A percentile compares a stretch with the other conserved stretches of the same genome.
Evolutionary conservation across 306 rosid species (phyloP).

Genomic region (Vicia sativa): DNA sequence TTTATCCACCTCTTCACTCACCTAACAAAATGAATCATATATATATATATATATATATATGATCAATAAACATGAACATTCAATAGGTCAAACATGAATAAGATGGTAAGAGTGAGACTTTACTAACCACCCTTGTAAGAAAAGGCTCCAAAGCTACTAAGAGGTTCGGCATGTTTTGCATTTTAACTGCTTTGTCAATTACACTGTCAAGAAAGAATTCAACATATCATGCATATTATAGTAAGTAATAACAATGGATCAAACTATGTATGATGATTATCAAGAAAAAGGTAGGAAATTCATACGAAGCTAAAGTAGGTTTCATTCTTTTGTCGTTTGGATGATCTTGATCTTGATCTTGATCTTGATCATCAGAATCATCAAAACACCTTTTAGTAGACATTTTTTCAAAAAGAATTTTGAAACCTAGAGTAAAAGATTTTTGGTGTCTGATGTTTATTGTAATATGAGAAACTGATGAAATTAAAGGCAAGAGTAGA

Average conservation of each 20-base stretch:
- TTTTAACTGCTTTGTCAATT: conserved; percentile 67
- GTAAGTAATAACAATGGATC: too few relatives aligned
- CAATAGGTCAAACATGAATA: too few relatives aligned
- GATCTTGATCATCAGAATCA: conserved; percentile 45
- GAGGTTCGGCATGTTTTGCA: conserved; percentile 59
- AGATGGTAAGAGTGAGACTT: too few relatives aligned
- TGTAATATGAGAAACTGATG: background rate
- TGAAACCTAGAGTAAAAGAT: background rate
- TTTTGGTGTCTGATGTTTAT: conserved; percentile 6
- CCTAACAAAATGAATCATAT: conserved; percentile 47
- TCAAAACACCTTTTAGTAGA: conserved; percentile 57
- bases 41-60: too few relatives aligned
- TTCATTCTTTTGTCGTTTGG: conserved; percentile 49
- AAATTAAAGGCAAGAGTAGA: background rate
- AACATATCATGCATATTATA: background rate
- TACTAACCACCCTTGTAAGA: conserved; percentile 74
- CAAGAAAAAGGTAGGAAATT: background rate
- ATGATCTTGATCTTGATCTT: too few relatives aligned
- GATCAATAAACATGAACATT: too few relatives aligned
- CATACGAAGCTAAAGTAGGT: conserved; percentile 79
- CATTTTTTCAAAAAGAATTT: conserved; percentile 45
- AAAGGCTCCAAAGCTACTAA: conserved; percentile 72
- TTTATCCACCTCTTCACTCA: conserved; percentile 73
- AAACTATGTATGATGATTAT: background rate
- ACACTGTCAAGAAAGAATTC: conserved; percentile 50